Evolutionary conservation across 1,139 yeast genomes (phyloP), one percentile per base, ranked within the genome.

Genomic region (Debaryomycetaceae sp.): DNA sequence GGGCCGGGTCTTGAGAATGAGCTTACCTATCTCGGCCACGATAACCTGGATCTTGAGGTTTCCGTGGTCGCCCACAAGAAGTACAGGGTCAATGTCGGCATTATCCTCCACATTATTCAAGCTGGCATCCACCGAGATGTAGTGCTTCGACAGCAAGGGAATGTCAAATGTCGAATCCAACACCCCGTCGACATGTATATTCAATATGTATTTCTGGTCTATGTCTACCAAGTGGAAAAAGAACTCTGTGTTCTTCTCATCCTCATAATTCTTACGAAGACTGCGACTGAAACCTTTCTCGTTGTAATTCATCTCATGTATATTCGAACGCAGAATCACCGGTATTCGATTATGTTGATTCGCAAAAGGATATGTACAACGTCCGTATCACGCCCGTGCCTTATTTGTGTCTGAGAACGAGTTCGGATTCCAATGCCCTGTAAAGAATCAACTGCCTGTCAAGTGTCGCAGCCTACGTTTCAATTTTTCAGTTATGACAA

Each of bases 21-120:
- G 49, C 54, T 72, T 73, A 3, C 75, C 76, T 7, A 74, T 63
- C 50, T 74, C 77, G n/a, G 70, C 57, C 4, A 74, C 78, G 13
- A 74, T 62, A 27, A 74, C 65, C 48, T 68, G 73, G 8, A 69
- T 55, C 52, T 74, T 74, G 49, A 71, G 51, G 50, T 74, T 72
- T 23, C 60, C 57, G 41, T 68, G 69, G 48, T 72, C 68, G 3
- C 79, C 79, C 31, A 74, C 63, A 4, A 73, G 52, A 36, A 73
- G 56, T 13, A 57, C 55, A 0, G 78, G 78, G 48, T 74, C 78
- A 1, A 69, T 59, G 31, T 11, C 4, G n/a, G 64, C 66, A 3
- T 51, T 46, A 23, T 60, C 65, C 7, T 59, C 66, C 20, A 50
- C 38, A 20, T 49, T 50, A 31, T 51, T 38, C 24, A 34, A 22